A percentile compares a stretch with the other conserved stretches of the same genome.
phyloP scores from a whole-genome alignment of 306 rosid genomes.

The Geum urbanum region DNA sequence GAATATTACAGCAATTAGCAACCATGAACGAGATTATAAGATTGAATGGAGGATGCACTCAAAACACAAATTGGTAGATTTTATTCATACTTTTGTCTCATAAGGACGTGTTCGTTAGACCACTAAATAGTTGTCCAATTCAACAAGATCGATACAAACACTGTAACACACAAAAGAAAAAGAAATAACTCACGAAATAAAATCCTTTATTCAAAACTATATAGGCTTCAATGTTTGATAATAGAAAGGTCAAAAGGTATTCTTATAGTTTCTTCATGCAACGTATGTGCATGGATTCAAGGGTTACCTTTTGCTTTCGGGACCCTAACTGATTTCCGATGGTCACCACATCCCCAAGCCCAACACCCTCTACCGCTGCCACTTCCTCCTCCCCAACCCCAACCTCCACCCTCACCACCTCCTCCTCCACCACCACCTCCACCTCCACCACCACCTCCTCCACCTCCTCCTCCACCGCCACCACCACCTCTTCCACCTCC shows the following conservation, averaged over 20 bases:
- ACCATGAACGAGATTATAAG: not conserved
- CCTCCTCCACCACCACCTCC: not conserved
- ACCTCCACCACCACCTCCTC: not conserved
- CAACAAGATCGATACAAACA: not conserved
- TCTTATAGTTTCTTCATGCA: not conserved
- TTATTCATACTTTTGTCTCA: constrained; percentile 2
- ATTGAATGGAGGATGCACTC: constrained; percentile 1
- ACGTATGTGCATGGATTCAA: not conserved
- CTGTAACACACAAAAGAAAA: not conserved
- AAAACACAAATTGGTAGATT: not conserved
- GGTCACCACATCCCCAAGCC: constrained; percentile 27
- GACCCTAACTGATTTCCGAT: constrained; percentile 17
- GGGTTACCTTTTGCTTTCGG: constrained; percentile 3
- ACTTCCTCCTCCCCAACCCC: constrained; percentile 24
- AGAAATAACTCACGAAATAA: not conserved
- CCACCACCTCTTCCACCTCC: not conserved
- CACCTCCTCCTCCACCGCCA: constrained; percentile 6
- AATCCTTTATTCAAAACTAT: not conserved
- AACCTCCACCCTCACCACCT: not conserved
- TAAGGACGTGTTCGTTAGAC: not conserved
- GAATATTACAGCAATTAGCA: constrained; percentile 1
- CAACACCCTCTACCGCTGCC: constrained; percentile 22
- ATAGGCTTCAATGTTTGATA: not conserved
- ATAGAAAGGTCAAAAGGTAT: not conserved
- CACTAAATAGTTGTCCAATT: not conserved